phyloP scores from a whole-genome alignment of 495 filamentous ascomycete genomes.

The Bacidia gigantensis region DNA sequence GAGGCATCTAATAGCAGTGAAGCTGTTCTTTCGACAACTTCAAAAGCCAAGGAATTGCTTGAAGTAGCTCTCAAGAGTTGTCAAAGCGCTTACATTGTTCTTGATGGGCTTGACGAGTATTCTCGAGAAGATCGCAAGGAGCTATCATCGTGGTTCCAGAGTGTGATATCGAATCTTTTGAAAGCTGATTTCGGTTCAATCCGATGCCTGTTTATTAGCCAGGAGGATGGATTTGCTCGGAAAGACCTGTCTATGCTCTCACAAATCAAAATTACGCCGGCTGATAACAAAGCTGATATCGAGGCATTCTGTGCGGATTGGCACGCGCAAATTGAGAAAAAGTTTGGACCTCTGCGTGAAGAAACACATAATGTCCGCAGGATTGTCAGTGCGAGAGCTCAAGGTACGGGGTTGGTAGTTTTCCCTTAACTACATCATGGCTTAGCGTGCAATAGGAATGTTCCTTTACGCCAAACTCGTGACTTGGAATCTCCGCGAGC shows the following conservation, averaged over 20 bases:
- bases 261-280: not conserved
- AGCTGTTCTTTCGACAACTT: not conserved
- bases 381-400: constrained; percentile 1
- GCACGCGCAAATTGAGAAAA: not conserved
- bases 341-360: not conserved
- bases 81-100: not conserved
- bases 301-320: not conserved
- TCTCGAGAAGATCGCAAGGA: not conserved
- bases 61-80: not conserved
- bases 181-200: not conserved
- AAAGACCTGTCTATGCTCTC: not conserved
- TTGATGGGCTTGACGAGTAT: not conserved
- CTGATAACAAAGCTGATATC: not conserved
- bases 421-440: not conserved
- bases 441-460: not conserved
- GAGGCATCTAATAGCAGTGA: not conserved
- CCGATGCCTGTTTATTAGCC: not conserved
- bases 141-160: not conserved
- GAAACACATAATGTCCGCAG: not conserved
- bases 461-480: not conserved
- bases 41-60: not conserved
- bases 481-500: not conserved
- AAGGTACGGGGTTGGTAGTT: not conserved
- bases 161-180: not conserved
- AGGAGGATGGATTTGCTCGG: not conserved